A percentile compares a stretch with the other conserved stretches of the same genome.
These are phyloP conservation scores for Alternaria gaisen DNA, from an alignment of 2,329 filamentous ascomycete species.

Conservation along the genomic window DNA sequence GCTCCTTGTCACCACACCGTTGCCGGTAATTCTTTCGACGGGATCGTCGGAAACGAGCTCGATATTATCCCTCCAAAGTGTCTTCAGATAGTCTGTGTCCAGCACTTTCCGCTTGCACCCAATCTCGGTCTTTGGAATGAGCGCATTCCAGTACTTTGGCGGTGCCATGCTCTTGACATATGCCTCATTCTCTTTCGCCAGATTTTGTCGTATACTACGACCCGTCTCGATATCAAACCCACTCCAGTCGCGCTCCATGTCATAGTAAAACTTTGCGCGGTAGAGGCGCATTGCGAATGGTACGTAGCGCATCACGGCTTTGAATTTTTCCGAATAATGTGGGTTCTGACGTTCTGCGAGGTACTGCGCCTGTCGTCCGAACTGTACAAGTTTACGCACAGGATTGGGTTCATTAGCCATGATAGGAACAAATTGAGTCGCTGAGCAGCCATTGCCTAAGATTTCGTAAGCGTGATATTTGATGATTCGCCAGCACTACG, in stretches of 20 bases:
- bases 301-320: slow-evolving; percentile 57
- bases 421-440: slow-evolving; percentile 60
- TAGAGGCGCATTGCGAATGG: slow-evolving; percentile 58
- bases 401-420: slow-evolving; percentile 50
- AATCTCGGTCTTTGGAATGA: slow-evolving; percentile 56
- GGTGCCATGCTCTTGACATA: slow-evolving; percentile 58
- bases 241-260: slow-evolving; percentile 56
- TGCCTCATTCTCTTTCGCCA: slow-evolving; percentile 51
- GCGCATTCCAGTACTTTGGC: slow-evolving; percentile 54
- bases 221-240: slow-evolving; percentile 54
- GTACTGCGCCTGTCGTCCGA: slow-evolving; percentile 62
- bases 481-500: fast-evolving
- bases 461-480: neutral
- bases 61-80: slow-evolving; percentile 55
- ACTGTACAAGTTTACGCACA: slow-evolving; percentile 56
- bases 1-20: slow-evolving; percentile 51
- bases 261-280: slow-evolving; percentile 53
- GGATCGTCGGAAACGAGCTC: slow-evolving; percentile 55
- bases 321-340: slow-evolving; percentile 52
- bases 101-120: slow-evolving; percentile 60
- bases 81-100: slow-evolving; percentile 58
- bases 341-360: slow-evolving; percentile 57
- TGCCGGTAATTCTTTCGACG: slow-evolving; percentile 50
- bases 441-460: slow-evolving; percentile 58
- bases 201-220: slow-evolving; percentile 45